Base-by-base conservation (phyloP, 306 rosid species). In the Quercus dentata region DNA sequence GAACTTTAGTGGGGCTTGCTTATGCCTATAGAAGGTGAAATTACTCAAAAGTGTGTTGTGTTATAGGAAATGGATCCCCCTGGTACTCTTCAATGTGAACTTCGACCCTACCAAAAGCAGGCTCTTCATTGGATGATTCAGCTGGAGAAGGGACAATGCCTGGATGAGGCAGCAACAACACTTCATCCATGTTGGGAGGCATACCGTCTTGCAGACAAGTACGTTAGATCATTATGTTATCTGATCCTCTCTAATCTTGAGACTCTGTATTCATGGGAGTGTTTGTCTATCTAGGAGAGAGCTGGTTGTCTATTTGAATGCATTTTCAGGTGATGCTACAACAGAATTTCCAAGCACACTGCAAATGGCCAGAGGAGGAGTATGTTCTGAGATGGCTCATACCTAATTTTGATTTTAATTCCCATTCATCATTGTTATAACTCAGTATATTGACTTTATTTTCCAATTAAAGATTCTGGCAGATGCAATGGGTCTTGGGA, bases 101-200 rank as follows among this genome's bases (percentile, higher is more conserved):
- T 94, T 79, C 88, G 97, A 58, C 91, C 94, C 15, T 94, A 92
- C 89, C 98, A 94, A 82, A 94, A 91, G 76, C 97, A 92, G 78
- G 98, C 98, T 71, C 94, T 94, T 83, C 74, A 86, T 81, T 94
- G 97, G 97, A 94, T 94, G 98, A 54, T 79, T 82, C 94, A 86
- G 70, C 85, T 91, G 71, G 97, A 94, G 93, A 92, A 87, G 84
- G 98, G 98, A 78, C 88, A 72, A 59, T 69, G 82, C 69, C 82
- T 72, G 78, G 97, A 90, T 75, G 88, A 83, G 79, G 94, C 87
- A 4, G 85, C 91, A 76, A 86, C 93, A 76, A 91, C 97, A 52
- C 93, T 94, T 84, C 98, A 94, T 83, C 98, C 98, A 58, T 92
- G 98, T 81, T 94, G 98, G 97, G 98, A 90, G 86, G 94, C 94